phyloP scores from a whole-genome alignment of 139 green algal species.

The Picochlorum sp. region DNA sequence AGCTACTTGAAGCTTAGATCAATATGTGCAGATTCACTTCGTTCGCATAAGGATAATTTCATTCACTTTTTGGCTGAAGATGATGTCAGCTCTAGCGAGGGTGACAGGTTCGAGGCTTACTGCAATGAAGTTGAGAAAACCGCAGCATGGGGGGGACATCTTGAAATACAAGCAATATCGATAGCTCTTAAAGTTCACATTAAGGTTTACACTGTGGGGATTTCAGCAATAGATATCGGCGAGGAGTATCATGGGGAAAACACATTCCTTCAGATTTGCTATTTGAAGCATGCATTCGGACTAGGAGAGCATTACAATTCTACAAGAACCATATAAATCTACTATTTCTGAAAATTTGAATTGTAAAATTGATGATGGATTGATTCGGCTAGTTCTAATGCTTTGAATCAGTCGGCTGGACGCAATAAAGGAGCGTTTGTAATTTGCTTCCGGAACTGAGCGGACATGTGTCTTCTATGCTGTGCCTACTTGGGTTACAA shows the following conservation, averaged over 20 bases:
- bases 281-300: slow-evolving; percentile 81
- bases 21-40: slow-evolving; percentile 65
- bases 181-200: slow-evolving; percentile 59
- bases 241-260: slow-evolving; percentile 42
- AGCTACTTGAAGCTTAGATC: slow-evolving; percentile 36
- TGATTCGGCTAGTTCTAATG: slow-evolving; percentile 13
- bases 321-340: slow-evolving; percentile 1
- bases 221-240: slow-evolving; percentile 61
- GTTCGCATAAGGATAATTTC: slow-evolving; percentile 51
- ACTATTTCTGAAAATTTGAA: slow-evolving; percentile 8
- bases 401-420: slow-evolving; percentile 2
- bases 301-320: slow-evolving; percentile 93
- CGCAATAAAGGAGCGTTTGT: background rate
- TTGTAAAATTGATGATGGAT: slow-evolving; percentile 17
- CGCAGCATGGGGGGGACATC: slow-evolving; percentile 83
- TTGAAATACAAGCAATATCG: slow-evolving; percentile 77
- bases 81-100: background rate
- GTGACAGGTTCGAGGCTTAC: slow-evolving; percentile 55
- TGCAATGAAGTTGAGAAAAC: slow-evolving; percentile 63
- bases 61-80: slow-evolving; percentile 53
- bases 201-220: slow-evolving; percentile 56
- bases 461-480: background rate
- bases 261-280: slow-evolving; percentile 63
- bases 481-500: too few species aligned
- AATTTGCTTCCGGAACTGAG: background rate